phyloP scores from a whole-genome alignment of 2,329 filamentous ascomycete genomes.

The Phaeosphaeriaceae sp. region DNA sequence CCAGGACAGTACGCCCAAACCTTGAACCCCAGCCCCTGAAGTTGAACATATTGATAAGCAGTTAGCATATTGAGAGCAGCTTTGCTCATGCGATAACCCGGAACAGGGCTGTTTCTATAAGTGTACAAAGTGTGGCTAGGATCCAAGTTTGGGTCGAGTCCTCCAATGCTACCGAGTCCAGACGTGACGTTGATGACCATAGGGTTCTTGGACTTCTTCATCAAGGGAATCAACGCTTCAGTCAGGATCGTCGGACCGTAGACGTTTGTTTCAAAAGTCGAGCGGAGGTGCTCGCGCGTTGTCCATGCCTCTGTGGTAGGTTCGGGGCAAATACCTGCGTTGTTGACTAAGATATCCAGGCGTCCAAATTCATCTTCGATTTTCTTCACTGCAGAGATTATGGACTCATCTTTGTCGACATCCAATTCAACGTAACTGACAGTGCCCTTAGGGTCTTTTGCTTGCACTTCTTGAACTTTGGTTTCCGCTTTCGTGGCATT shows the following conservation, averaged over 20 bases:
- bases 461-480: constrained; percentile 37
- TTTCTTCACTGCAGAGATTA: constrained; percentile 41
- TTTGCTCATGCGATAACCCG: constrained; percentile 46
- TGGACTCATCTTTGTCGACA: constrained; percentile 42
- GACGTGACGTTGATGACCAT: constrained; percentile 47
- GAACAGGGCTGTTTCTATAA: constrained; percentile 4
- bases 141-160: constrained; percentile 9
- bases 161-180: constrained; percentile 39
- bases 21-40: constrained; percentile 31
- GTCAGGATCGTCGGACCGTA: constrained; percentile 44
- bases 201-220: constrained; percentile 38
- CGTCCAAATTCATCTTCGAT: constrained; percentile 34
- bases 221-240: constrained; percentile 39
- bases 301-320: constrained; percentile 9
- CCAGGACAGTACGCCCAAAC: constrained; percentile 42
- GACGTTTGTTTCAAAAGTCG: constrained; percentile 47
- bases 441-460: constrained; percentile 35
- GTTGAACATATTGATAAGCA: constrained; percentile 49
- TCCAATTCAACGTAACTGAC: constrained; percentile 46
- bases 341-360: constrained; percentile 88
- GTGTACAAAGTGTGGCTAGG: not conserved
- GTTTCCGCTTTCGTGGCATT: constrained; percentile 39
- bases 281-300: constrained; percentile 24
- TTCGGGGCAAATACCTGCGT: constrained; percentile 66
- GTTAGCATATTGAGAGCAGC: constrained; percentile 47